Base-by-base conservation (phyloP, 106 monocot species). In the Apostasia shenzhenica region DNA sequence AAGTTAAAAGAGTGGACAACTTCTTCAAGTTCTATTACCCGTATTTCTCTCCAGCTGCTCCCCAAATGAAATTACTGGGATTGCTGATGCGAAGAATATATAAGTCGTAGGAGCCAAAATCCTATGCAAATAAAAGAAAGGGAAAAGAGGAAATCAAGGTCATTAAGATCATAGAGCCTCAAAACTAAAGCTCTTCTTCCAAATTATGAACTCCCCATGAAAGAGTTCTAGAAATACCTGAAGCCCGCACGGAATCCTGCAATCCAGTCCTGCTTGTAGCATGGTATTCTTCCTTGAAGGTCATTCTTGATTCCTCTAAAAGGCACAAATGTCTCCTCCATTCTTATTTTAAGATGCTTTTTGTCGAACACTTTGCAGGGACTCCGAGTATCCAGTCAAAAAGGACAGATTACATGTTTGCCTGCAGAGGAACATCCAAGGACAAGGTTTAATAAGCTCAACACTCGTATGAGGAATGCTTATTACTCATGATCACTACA, bases 31-130 rank as follows among this genome's bases (percentile, higher is more conserved):
- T 46, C 6, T 14, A 45, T 61, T 71, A 89, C 93, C 89, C 46
- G 93, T 93, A 48, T 84, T 75, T 78, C 93, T 86, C 51, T 86
- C 86, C 74, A 93, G 67, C 42, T 93, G 93, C 70, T 93, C 93
- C 26, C 93, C 93, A 68, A 93, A 93, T 45, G 93, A 86, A 47
- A 93, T 89, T 26, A 93, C 93, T 2, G 93, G 93, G 42, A 93
- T 86, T 56, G 93, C 93, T 0, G 93, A 93, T 14, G 75, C 75
- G 54, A 76, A 76, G 53, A 76, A 76, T 60, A 76, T 76, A 41
- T 76, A 76, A 14, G 57, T 76, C 4, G 75, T 76, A 9, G 75
- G 75, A 52, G 75, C 75, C 72, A 85, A 71, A 66, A 85, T 85
- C 68, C 85, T 85, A 43, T 45, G 42, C 2, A 6, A 2, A 3